A percentile compares a stretch with the other conserved stretches of the same genome.
Conservation (phyloP, 2,329 filamentous ascomycete genomes). For the Zalaria obscura region DNA sequence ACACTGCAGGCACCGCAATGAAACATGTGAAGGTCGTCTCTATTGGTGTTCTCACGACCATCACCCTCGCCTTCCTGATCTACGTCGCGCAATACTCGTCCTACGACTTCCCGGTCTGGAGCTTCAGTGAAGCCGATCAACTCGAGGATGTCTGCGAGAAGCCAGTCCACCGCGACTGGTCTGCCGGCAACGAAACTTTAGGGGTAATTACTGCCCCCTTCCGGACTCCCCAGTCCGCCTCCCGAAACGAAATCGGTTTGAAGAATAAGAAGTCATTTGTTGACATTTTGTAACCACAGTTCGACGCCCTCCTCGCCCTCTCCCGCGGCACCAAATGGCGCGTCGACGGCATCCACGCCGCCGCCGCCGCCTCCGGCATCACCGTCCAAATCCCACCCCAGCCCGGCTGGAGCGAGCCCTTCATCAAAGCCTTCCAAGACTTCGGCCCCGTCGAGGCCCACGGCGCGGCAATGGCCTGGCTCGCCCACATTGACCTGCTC, state of each 20-base stretch:
- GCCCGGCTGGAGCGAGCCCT: constrained; percentile 13
- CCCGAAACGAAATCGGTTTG: too few species aligned
- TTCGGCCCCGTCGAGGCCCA: constrained; percentile 6
- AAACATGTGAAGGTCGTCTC: too few species aligned
- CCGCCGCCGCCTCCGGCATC: constrained; percentile 19
- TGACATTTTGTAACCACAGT: constrained; percentile 1
- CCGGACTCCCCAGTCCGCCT: not conserved
- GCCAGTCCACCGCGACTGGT: not conserved
- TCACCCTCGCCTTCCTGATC: too few species aligned
- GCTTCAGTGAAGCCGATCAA: too few species aligned
- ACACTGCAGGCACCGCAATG: too few species aligned
- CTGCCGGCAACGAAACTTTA: constrained; percentile 3
- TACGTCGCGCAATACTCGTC: too few species aligned
- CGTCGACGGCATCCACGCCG: constrained; percentile 20
- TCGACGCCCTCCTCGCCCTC: constrained; percentile 15
- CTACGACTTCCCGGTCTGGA: too few species aligned
- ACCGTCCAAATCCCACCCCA: constrained; percentile 20
- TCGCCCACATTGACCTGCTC: constrained; percentile 18
- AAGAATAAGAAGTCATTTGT: not conserved
- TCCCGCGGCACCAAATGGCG: constrained; percentile 22
- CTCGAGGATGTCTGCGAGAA: too few species aligned
- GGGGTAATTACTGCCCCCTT: not conserved
- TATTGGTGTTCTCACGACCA: too few species aligned
- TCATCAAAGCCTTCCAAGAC: constrained; percentile 16
- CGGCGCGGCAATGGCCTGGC: constrained; percentile 14